Conservation (phyloP, 768 basidiomycete species). For the Mycena amicta region DNA sequence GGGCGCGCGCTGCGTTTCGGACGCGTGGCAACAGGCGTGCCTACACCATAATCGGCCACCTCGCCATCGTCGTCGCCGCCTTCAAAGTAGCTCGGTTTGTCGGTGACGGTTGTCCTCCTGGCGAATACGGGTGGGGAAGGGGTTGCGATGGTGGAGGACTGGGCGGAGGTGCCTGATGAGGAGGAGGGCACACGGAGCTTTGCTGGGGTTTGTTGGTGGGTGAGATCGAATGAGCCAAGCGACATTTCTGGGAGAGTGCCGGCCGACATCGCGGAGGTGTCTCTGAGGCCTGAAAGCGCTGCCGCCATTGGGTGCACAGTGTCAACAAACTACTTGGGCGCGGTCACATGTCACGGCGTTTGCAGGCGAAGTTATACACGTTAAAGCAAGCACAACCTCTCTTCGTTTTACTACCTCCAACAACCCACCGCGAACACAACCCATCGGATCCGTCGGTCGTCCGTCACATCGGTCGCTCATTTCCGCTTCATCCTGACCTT, state of each 20-base stretch:
- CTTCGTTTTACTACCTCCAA: no score
- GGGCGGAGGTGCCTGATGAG: conserved; percentile 20
- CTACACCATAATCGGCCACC: conserved; percentile 36
- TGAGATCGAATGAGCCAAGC: conserved; percentile 21
- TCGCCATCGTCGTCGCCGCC: conserved; percentile 9
- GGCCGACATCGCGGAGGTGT: background rate
- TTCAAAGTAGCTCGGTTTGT: conserved; percentile 21
- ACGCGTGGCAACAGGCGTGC: conserved; percentile 51
- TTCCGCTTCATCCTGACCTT: conserved; percentile 52
- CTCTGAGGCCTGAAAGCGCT: background rate
- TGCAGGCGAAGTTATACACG: background rate
- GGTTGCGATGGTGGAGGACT: conserved; percentile 21
- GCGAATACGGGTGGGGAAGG: conserved; percentile 23
- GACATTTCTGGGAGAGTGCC: conserved; percentile 20
- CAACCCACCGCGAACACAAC: no score
- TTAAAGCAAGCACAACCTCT: background rate
- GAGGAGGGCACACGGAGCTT: conserved; percentile 22
- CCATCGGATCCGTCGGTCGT: no score
- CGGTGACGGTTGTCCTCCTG: conserved; percentile 15
- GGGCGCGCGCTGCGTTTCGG: conserved; percentile 45
- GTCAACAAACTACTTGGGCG: background rate
- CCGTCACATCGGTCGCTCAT: no score
- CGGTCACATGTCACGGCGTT: background rate
- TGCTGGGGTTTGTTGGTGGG: conserved; percentile 15
- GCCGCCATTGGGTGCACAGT: background rate